Base-by-base conservation (phyloP, 2,329 filamentous ascomycete genomes). In the Xylaria sp. region DNA sequence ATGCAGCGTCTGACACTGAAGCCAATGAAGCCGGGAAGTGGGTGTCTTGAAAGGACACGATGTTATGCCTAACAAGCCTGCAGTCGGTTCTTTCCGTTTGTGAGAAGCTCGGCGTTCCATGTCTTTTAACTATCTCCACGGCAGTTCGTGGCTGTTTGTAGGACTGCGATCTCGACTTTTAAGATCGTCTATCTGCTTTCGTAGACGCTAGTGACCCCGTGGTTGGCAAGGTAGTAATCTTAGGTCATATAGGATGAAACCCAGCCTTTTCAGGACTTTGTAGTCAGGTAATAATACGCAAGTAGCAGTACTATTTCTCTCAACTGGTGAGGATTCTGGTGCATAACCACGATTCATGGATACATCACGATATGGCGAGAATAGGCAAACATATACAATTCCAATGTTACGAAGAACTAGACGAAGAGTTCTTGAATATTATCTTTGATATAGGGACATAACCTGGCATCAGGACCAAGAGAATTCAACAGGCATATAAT, bases 1-100 rank as follows among this genome's bases (percentile, higher is more conserved):
- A 58, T 66, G 48, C 36, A 58, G 13, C 54, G n/a, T 55, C 54
- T 25, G 41, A 52, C 54, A 33, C 43, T 12, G 13, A 48, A 48
- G 4, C 15, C 28, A 56, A 39, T n/a, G 15, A 1, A 18, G 20
- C 39, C 48, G 6, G n/a, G 9, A 9, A 49, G 8, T 20, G 33
- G 10, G 46, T 59, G 18, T 8, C 46, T 57, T 23, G 4, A 43
- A 36, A 54, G 15, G 6, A 41, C 15, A 62, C 20, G n/a, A 23
- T 15, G 15, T 55, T 46, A 13, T 18, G 33, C 7, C 18, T 49
- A 28, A 15, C 8, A 5, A 12, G 49, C 5, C 41, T 46, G 18
- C 28, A 46, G 10, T 55, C 23, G 23, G 12, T 43, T 31, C 23
- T 48, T 36, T 36, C 28, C 28, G 18, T 18, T 33, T 55, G 49